These are phyloP conservation scores for Eimeria necatrix DNA, from an alignment of 169 alveolate genomes.

Conservation along the genomic window DNA sequence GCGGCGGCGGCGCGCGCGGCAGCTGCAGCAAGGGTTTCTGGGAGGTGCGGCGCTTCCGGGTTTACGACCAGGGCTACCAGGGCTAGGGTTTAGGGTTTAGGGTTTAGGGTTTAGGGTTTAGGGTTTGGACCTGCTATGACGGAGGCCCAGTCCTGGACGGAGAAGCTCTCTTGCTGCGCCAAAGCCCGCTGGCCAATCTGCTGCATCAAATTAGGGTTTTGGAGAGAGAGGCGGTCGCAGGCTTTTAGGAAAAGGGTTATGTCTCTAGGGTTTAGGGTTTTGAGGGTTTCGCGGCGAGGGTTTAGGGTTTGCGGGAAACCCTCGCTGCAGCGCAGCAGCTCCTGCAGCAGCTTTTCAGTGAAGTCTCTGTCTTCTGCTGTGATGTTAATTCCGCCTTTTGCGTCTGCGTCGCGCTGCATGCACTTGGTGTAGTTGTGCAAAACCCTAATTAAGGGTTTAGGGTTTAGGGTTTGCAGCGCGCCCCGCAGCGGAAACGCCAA, in stretches of 20 bases:
- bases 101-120: constrained; percentile 2
- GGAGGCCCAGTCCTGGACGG: constrained; percentile 41
- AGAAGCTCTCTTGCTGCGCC: neutral
- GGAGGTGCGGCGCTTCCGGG: neutral
- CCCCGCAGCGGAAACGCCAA: neutral
- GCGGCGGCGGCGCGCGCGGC: no score
- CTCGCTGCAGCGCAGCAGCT: neutral
- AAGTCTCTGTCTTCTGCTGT: neutral
- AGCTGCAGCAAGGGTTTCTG: neutral
- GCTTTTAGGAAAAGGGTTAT: constrained; percentile 47
- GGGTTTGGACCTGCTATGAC: constrained; percentile 42
- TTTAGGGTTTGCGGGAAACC: no score
- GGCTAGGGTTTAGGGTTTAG: neutral
- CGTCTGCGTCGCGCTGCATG: neutral
- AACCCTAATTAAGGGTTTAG: neutral
- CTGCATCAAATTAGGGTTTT: constrained; percentile 15
- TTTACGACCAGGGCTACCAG: neutral
- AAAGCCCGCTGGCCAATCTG: constrained; percentile 35
- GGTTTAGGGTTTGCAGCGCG: neutral
- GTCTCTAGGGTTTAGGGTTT: neutral
- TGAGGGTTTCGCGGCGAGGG: no score
- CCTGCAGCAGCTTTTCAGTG: neutral
- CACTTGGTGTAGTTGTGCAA: neutral
- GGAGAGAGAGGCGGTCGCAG: constrained; percentile 32
- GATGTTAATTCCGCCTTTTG: neutral